phyloP scores from a whole-genome alignment of 1,284 basidiomycete species.

The Papiliotrema fonsecae region DNA sequence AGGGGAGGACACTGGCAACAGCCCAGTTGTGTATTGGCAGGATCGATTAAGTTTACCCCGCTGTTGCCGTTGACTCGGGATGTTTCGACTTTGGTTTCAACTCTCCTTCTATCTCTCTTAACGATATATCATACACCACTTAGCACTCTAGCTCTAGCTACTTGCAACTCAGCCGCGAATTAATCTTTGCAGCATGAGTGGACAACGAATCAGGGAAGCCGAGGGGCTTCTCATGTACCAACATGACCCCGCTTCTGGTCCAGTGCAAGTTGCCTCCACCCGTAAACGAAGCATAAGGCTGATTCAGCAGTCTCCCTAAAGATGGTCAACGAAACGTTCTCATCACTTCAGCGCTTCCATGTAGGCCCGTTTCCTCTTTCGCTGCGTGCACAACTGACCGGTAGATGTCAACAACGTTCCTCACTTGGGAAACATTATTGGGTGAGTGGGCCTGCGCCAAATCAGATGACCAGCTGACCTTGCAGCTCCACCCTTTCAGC shows the following conservation, averaged over 20 bases:
- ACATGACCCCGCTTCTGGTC: conserved; percentile 32
- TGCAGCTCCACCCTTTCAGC: conserved; percentile 63
- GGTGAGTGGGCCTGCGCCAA: conserved; percentile 54
- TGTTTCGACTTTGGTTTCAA: too few species aligned
- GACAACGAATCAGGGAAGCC: conserved; percentile 60
- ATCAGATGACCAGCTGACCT: conserved; percentile 3
- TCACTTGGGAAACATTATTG: conserved; percentile 99
- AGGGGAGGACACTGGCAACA: neutral
- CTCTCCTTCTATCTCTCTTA: too few species aligned
- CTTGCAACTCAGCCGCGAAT: too few species aligned
- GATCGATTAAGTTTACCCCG: too few species aligned
- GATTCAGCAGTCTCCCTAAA: conserved; percentile 65
- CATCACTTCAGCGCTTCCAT: conserved; percentile 93
- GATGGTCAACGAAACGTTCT: conserved; percentile 81
- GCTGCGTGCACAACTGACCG: conserved; percentile 2
- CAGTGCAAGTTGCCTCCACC: conserved; percentile 35
- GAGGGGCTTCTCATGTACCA: conserved; percentile 59
- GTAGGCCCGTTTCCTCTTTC: conserved; percentile 24
- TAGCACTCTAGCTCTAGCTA: too few species aligned
- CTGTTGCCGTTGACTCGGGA: neutral
- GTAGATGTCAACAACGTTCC: conserved; percentile 94
- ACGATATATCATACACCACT: too few species aligned
- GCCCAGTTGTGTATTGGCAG: neutral
- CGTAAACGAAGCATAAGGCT: conserved; percentile 2
- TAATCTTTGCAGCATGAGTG: conserved; percentile 16